A percentile compares a stretch with the other conserved stretches of the same genome.
These are phyloP conservation scores for Calycina marina DNA, from an alignment of 2,329 filamentous ascomycete species.

Conservation along the genomic window DNA sequence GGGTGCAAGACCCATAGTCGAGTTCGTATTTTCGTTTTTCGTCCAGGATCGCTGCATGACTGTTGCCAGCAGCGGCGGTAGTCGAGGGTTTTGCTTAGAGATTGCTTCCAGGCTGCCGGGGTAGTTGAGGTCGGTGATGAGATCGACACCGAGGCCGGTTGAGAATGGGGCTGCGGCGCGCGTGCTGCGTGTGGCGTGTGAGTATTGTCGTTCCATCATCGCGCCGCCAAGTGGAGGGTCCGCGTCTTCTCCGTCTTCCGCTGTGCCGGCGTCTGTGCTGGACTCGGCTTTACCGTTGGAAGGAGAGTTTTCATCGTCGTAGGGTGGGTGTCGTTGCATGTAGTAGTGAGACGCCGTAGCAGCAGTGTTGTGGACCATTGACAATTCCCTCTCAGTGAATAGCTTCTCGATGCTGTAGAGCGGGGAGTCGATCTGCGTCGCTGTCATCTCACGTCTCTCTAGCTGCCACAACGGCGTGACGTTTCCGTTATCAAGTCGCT, in stretches of 20 bases:
- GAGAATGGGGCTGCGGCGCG: slow-evolving; percentile 30
- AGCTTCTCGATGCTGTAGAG: slow-evolving; percentile 55
- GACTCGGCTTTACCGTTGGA: slow-evolving; percentile 29
- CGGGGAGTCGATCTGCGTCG: slow-evolving; percentile 38
- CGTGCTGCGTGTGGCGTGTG: slow-evolving; percentile 49
- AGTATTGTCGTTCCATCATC: slow-evolving; percentile 48
- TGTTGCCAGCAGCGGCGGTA: slow-evolving; percentile 17
- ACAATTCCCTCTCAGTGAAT: slow-evolving; percentile 55
- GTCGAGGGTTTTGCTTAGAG: slow-evolving; percentile 17
- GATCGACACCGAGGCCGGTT: slow-evolving; percentile 43
- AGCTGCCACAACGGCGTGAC: slow-evolving; percentile 49
- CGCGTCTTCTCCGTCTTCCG: slow-evolving; percentile 32
- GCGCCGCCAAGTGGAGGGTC: slow-evolving; percentile 34
- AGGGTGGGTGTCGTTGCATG: slow-evolving; percentile 35
- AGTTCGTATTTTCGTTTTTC: slow-evolving; percentile 12
- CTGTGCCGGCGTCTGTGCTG: slow-evolving; percentile 31
- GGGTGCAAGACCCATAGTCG: slow-evolving; percentile 6
- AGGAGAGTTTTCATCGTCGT: slow-evolving; percentile 14
- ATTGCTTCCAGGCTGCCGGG: slow-evolving; percentile 35
- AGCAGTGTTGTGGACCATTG: slow-evolving; percentile 48
- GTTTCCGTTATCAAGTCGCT: slow-evolving; percentile 37
- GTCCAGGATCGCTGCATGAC: slow-evolving; percentile 15
- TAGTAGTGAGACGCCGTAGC: slow-evolving; percentile 48
- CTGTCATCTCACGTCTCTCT: slow-evolving; percentile 35
- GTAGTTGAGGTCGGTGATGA: slow-evolving; percentile 42